Evolutionary conservation across 2,329 filamentous ascomycete species (phyloP).

Genomic region (Sarocladiaceae sp.): DNA sequence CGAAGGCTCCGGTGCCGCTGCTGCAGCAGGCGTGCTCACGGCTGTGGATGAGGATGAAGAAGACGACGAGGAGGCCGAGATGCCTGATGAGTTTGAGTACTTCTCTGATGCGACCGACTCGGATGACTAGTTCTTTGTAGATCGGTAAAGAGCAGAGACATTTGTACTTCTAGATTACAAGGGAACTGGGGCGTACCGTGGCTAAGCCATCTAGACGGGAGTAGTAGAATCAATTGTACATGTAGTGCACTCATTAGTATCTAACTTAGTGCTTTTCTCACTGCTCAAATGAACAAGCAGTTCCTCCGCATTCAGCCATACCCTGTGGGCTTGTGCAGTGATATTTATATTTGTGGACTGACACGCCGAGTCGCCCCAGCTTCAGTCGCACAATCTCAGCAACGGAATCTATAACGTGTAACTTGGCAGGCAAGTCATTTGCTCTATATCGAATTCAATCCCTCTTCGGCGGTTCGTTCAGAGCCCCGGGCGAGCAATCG

Average conservation of each 20-base stretch:
- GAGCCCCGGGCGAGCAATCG: constrained; percentile 21
- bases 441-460: background rate
- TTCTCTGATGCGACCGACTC: constrained; percentile 59
- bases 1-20: constrained; percentile 53
- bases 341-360: no score
- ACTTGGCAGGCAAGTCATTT: no score
- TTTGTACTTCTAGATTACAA: constrained; percentile 1
- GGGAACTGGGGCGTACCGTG: no score
- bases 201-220: no score
- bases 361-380: no score
- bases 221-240: background rate
- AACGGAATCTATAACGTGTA: no score
- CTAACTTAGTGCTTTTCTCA: no score
- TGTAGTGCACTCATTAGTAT: no score
- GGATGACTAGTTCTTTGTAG: constrained; percentile 27
- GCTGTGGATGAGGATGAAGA: constrained; percentile 83
- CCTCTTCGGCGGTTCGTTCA: constrained; percentile 2
- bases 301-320: no score
- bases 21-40: constrained; percentile 76
- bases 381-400: no score
- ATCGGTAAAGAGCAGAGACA: background rate
- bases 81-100: constrained; percentile 74
- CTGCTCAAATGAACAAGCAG: no score
- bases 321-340: background rate
- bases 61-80: constrained; percentile 65